Evolutionary conservation across 257 asterid genomes (phyloP), one percentile per base, ranked within the genome.

Genomic region (Penstemon barbatus): DNA sequence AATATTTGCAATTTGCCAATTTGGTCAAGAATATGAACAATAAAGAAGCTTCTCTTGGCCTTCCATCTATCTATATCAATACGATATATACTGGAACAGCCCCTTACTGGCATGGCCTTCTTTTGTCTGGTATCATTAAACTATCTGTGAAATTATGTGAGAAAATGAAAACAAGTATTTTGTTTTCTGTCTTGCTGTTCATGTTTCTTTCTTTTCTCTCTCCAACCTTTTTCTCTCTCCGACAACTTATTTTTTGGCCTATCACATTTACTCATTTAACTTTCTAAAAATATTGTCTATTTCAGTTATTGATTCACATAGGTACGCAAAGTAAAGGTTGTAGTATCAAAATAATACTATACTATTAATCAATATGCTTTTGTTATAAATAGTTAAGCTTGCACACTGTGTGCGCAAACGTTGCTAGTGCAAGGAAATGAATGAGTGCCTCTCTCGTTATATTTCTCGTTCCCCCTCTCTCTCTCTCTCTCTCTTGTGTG

Each of bases 371-470:
- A 25, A 2, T 25, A 25, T 25, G 33, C 33, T 1, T 25, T 1
- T 25, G 33, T 25, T 25, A 25, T 25, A 25, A 25, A 49, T 49
- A 49, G n/a, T 49, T 46, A 49, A 49, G 18, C 54, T 49, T 56
- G 61, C 42, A 33, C 41, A 56, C 4, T 56, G 41, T 19, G 61
- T 56, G 12, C 15, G 6, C 41, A 4, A 56, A 56, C n/a, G 33
- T 56, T 25, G 19, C 0, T 62, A 62, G 41, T 18, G 12, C 63
- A 53, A 13, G 41, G 36, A n/a, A 68, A 55, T 54, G 65, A 69
- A 60, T 25, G 13, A 36, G 11, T 6, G 37, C 25, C 10, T 25
- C 33, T 25, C 33, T 25, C 33, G 33, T 1, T 25, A 25, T 25
- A 25, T 25, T 25, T 25, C 33, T 25, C 2, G 33, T 25, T 25